A percentile compares a stretch with the other conserved stretches of the same genome.
phyloP scores from a whole-genome alignment of 176 grass and related monocot species.

The Oryza officinalis region DNA sequence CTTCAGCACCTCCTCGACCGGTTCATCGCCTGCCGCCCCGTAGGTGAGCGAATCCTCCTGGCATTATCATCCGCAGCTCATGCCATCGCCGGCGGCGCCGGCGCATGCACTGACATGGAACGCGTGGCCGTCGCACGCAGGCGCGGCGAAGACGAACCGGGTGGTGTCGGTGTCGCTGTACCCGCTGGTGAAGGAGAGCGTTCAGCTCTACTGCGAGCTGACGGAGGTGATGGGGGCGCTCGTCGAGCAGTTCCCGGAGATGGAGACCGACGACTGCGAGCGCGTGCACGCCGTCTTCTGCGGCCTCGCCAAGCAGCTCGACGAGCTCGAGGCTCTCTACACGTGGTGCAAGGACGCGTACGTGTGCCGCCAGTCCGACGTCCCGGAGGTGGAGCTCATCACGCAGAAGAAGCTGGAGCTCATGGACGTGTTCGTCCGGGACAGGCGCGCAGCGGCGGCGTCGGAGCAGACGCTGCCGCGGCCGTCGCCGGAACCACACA shows the following conservation, averaged over 20 bases:
- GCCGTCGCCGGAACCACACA: constrained; percentile 9
- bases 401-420: constrained; percentile 74
- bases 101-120: not conserved
- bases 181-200: constrained; percentile 85
- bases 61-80: not conserved
- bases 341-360: constrained; percentile 61
- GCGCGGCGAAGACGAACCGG: constrained; percentile 66
- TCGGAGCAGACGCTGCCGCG: not conserved
- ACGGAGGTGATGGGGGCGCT: constrained; percentile 61
- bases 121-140: constrained; percentile 30
- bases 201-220: constrained; percentile 74
- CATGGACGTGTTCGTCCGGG: constrained; percentile 86
- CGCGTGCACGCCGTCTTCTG: constrained; percentile 53
- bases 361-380: constrained; percentile 69
- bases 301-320: constrained; percentile 62
- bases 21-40: constrained; percentile 76
- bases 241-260: constrained; percentile 61
- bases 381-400: constrained; percentile 72
- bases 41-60: constrained; percentile 35
- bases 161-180: constrained; percentile 70
- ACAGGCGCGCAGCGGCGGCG: constrained; percentile 50
- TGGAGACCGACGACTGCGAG: constrained; percentile 62
- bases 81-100: not conserved
- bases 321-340: constrained; percentile 73
- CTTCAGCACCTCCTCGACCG: constrained; percentile 71